Evolutionary conservation across 306 rosid species (phyloP).

Genomic region (Cicer bijugum): DNA sequence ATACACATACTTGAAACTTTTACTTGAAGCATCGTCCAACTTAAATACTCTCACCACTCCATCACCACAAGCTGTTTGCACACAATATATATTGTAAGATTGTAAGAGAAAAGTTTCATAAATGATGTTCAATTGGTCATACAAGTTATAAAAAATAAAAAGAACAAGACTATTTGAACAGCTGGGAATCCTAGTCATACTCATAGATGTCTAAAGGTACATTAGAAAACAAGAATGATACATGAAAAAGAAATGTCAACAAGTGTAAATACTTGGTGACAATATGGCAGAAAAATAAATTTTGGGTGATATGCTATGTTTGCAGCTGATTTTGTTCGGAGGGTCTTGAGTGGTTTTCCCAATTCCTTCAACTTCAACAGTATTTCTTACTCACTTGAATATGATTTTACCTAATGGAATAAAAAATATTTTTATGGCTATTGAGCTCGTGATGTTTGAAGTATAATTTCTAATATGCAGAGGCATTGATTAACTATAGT

Average conservation of each 20-base stretch:
- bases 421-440: background rate
- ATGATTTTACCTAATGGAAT: background rate
- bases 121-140: constrained; percentile 6
- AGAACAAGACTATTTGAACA: constrained; percentile 27
- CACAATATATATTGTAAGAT: constrained; percentile 36
- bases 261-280: constrained; percentile 19
- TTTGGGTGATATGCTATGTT: background rate
- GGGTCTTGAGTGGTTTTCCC: constrained; percentile 2
- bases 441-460: background rate
- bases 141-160: constrained; percentile 8
- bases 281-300: background rate
- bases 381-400: background rate
- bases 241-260: constrained; percentile 19
- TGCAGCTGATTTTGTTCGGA: constrained; percentile 11
- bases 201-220: constrained; percentile 11
- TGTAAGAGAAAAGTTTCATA: constrained; percentile 16
- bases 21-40: constrained; percentile 90
- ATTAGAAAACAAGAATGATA: constrained; percentile 27
- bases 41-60: constrained; percentile 91
- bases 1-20: constrained; percentile 91
- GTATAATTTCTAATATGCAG: background rate
- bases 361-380: constrained; percentile 11
- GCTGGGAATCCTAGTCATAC: constrained; percentile 20
- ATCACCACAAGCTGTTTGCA: constrained; percentile 85
- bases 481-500: background rate